Base-by-base conservation (phyloP, 371 early-diverging fungal species). In the Apophysomyces variabilis region DNA sequence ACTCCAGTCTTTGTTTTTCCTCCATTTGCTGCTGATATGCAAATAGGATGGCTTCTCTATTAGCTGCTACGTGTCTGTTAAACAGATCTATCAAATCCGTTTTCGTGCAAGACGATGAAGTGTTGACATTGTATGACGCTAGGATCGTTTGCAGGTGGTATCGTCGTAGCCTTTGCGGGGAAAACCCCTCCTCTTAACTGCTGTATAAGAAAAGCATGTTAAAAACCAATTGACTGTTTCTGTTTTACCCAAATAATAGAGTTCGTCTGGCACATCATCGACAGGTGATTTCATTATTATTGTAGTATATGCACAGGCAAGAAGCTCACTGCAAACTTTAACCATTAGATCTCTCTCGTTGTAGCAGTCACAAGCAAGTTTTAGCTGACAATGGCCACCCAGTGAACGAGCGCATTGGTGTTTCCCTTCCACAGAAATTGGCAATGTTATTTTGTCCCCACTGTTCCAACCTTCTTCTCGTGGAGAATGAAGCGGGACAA, bases 381-480 rank as follows among this genome's bases (percentile, higher is more conserved):
- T 26, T 26, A 26, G 32, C 32, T 26, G 32, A 26, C 32, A 26
- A 26, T 26, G 32, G 32, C 32, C 1, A 26, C 3, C 32, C 32
- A 1, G 32, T 26, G 1, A 1, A 26, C 32, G 32, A 26, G 32
- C 32, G 3, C 3, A 26, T 26, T 26, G 3, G 32, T 26, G 32
- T 26, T 26, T 26, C 32, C 32, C 32, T 26, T 26, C 32, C 32
- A 26, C 1, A 26, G 32, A 26, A 26, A 26, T 26, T 26, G 32
- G 21, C 59, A 36, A 92, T 95, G 94, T 85, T 90, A 71, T 96
- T 95, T 74, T 96, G 97, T 71, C 96, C 97, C 13, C 80, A 77
- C 14, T 96, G 96, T 78, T 85, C 90, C 11, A 96, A 96, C 76
- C 66, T 96, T 62, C 82, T 96, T 56, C 79, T 94, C 6, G 79